Percentiles rank a stretch among this genome's conserved stretches.
phyloP scores from a whole-genome alignment of 202 grass and related monocot species.

The Saccharum hybrid region DNA sequence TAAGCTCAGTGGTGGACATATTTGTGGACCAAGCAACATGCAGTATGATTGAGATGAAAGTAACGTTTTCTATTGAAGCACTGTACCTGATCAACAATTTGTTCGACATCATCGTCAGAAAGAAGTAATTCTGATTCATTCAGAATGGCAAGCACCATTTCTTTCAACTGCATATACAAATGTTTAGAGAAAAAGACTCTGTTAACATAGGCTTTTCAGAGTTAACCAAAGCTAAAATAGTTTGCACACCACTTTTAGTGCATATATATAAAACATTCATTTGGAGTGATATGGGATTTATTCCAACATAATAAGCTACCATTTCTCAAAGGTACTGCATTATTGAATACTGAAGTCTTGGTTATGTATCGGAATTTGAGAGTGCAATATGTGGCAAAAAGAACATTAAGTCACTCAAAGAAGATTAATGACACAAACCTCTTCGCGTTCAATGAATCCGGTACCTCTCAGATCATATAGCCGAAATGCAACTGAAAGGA shows the following conservation, averaged over 20 bases:
- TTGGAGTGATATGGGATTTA: background rate
- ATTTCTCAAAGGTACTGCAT: background rate
- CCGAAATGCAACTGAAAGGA: constrained; percentile 80
- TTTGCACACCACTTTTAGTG: background rate
- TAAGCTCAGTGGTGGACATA: constrained; percentile 2
- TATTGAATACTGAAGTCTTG: background rate
- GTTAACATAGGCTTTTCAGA: background rate
- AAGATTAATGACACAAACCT: constrained; percentile 50
- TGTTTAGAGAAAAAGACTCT: background rate
- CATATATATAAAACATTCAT: background rate
- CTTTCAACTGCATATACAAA: constrained; percentile 70
- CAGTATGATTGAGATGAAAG: background rate
- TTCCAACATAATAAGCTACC: background rate
- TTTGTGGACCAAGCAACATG: background rate
- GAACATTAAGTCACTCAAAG: background rate
- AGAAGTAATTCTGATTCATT: constrained; percentile 75
- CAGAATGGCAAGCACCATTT: constrained; percentile 88
- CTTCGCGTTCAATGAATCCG: constrained; percentile 73
- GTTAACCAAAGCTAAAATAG: background rate
- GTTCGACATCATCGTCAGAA: constrained; percentile 78
- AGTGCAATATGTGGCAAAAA: background rate
- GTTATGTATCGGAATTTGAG: background rate
- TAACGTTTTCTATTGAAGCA: constrained; percentile 15
- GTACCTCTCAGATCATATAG: constrained; percentile 82
- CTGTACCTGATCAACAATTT: constrained; percentile 80